Evolutionary conservation across 75 land plant genomes (phyloP), one percentile per base, ranked within the genome.

Genomic region (Cryptomeria japonica): DNA sequence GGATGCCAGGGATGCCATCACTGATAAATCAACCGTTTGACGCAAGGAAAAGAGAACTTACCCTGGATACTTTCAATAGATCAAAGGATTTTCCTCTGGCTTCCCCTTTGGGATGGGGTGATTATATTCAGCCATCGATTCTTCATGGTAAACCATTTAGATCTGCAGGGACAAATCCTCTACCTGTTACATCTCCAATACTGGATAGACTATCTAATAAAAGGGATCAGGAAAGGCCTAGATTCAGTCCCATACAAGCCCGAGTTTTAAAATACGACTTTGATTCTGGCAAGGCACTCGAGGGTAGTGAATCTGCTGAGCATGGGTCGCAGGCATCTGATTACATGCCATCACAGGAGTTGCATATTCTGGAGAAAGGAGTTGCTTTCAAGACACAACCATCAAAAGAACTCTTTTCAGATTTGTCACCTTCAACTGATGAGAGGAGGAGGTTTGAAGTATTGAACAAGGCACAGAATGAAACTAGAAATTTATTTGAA

Each of bases 81-180:
- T 77, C 53, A 3, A 68, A 19, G 61, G 85, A 73, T 36, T 12
- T 86, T 18, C 37, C 91, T 19, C 41, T 80, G 19, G 87, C 80
- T 64, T 31, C 79, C 56, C 80, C 46, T 42, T 75, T 61, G 64
- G 89, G 83, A 38, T 32, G 37, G 79, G 80, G 41, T 56, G 70
- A 83, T 73, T 51, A 85, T 22, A 28, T 76, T 28, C 83, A 87
- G 68, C 32, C 88, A 56, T 88, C 90, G 5, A 56, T 88, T 83
- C 87, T 85, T 22, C 90, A 85, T 70, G 91, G 78, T 58, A 92
- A 77, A 39, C 89, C 75, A 31, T 82, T 88, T 47, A 47, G 34
- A 31, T 51, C 75, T 79, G 0, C 64, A 55, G 28, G 34, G 37
- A 84, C 79, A 76, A 15, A 32, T 73, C 56, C 64, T 14, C 31